Percentiles rank a stretch among this genome's conserved stretches.
These are phyloP conservation scores for Aspergillus novoparasiticus DNA, from an alignment of 2,329 filamentous ascomycete species.

Conservation along the genomic window DNA sequence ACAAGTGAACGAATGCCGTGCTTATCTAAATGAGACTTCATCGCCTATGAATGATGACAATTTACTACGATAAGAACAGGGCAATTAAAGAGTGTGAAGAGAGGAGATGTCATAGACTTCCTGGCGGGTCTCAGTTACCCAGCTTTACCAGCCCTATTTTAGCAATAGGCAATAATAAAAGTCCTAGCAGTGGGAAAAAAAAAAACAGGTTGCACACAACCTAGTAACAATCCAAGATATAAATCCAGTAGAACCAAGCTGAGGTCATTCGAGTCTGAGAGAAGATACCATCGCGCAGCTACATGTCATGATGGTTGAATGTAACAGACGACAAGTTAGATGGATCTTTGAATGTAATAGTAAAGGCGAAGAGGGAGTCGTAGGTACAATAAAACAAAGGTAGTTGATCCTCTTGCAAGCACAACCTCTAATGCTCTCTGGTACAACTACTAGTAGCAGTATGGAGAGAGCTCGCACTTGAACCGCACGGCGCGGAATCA, in stretches of 20 bases:
- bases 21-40: neutral
- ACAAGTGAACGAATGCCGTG: neutral
- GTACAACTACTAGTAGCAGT: too few species aligned
- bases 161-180: neutral
- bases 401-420: neutral
- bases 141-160: neutral
- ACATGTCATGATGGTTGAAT: neutral
- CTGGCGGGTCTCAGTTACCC: neutral
- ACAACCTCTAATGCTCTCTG: too few species aligned
- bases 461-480: neutral
- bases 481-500: neutral
- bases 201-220: neutral
- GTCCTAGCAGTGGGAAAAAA: neutral
- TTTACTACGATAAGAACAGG: neutral
- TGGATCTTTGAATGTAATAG: neutral
- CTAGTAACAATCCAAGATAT: too few species aligned
- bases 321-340: neutral
- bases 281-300: neutral
- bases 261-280: neutral
- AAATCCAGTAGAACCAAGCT: neutral
- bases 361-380: neutral
- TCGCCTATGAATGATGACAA: neutral
- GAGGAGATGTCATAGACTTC: neutral
- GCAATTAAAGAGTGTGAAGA: neutral
- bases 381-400: neutral